phyloP scores from a whole-genome alignment of 2,329 filamentous ascomycete genomes.

The Fusarium proliferatum region DNA sequence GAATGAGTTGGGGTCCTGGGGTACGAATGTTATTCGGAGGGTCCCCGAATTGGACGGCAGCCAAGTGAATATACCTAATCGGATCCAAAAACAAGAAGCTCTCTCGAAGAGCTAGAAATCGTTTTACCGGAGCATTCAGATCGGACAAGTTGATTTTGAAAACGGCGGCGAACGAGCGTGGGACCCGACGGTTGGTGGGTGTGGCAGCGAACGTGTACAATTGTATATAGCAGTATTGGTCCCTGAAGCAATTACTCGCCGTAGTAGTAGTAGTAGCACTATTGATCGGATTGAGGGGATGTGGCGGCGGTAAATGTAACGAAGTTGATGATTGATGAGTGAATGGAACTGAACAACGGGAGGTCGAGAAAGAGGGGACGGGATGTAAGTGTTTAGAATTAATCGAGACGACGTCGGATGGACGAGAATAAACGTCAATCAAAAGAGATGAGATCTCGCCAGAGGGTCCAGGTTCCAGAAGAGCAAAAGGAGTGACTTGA shows the following conservation, averaged over 20 bases:
- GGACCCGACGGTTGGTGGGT: conserved; percentile 19
- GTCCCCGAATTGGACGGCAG: conserved; percentile 29
- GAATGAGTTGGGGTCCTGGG: conserved; percentile 35
- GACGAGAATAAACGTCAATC: conserved; percentile 39
- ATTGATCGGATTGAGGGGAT: conserved; percentile 5
- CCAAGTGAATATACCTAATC: conserved; percentile 42
- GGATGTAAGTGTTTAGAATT: conserved; percentile 35
- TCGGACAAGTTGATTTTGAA: conserved; percentile 23
- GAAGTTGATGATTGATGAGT: neutral
- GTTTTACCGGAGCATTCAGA: conserved; percentile 53
- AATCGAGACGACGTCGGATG: conserved; percentile 30
- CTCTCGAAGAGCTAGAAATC: conserved; percentile 50
- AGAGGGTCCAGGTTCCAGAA: conserved; percentile 42
- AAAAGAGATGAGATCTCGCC: conserved; percentile 39
- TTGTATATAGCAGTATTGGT: conserved; percentile 18
- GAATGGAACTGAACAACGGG: conserved; percentile 25
- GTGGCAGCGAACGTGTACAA: conserved; percentile 21
- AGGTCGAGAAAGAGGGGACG: conserved; percentile 33
- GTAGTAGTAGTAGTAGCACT: conserved; percentile 1
- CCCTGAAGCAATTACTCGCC: conserved; percentile 3
- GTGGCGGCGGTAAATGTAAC: conserved; percentile 20
- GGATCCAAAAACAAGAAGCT: conserved; percentile 45
- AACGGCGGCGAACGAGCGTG: conserved; percentile 25
- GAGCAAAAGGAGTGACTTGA: conserved; percentile 54
- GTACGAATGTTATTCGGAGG: conserved; percentile 32